A percentile compares a stretch with the other conserved stretches of the same genome.
phyloP scores from a whole-genome alignment of 2,329 filamentous ascomycete species.

The Diaporthe caulivora region DNA sequence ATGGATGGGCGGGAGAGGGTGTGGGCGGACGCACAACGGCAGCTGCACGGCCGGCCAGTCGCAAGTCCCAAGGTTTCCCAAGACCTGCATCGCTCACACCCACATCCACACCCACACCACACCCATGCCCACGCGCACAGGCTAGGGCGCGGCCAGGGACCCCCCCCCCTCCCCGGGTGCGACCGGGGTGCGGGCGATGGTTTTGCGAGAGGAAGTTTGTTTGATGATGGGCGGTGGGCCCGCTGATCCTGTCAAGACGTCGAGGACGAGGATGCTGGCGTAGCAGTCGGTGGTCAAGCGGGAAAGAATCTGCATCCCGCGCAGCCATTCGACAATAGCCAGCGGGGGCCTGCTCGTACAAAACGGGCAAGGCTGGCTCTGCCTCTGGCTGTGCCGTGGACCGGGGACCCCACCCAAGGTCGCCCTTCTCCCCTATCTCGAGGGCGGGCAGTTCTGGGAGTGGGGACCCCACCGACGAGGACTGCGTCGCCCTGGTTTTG shows the following conservation, averaged over 20 bases:
- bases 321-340: constrained; percentile 20
- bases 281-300: constrained; percentile 15
- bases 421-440: not conserved
- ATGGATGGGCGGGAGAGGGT: constrained; percentile 18
- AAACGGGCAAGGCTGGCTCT: constrained; percentile 9
- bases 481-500: not conserved
- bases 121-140: not conserved
- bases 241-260: constrained; percentile 24
- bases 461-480: constrained; percentile 13
- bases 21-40: constrained; percentile 11
- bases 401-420: too few relatives aligned
- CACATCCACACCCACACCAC: too few relatives aligned
- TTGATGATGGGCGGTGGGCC: constrained; percentile 21
- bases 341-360: constrained; percentile 2
- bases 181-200: constrained; percentile 24
- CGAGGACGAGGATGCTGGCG: constrained; percentile 19
- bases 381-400: constrained; percentile 3
- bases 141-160: constrained; percentile 29
- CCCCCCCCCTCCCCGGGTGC: not conserved
- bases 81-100: not conserved
- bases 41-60: constrained; percentile 18
- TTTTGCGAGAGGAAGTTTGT: constrained; percentile 19
- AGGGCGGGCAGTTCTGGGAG: too few relatives aligned
- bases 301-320: constrained; percentile 35
- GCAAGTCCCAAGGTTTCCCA: not conserved